These are phyloP conservation scores for Penicillium sp. DNA, from an alignment of 2,329 filamentous ascomycete genomes.

Conservation along the genomic window DNA sequence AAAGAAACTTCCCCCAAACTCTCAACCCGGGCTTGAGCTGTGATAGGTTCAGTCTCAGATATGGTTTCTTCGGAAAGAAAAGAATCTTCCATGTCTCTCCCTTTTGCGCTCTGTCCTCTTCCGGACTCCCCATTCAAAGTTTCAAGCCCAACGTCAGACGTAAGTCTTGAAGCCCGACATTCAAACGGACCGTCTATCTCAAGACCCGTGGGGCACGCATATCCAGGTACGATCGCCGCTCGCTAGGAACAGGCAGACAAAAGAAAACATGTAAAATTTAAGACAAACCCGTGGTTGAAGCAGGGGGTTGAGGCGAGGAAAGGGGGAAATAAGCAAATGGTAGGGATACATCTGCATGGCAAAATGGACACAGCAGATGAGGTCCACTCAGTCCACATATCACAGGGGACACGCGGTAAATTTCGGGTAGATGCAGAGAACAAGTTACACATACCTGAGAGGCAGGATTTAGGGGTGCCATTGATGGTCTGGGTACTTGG, in stretches of 20 bases:
- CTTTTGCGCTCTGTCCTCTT: neutral
- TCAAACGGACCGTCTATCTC: neutral
- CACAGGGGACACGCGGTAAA: constrained; percentile 8
- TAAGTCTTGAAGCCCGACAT: constrained; percentile 6
- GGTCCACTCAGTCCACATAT: neutral
- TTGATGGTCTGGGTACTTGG: constrained; percentile 8
- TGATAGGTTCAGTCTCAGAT: neutral
- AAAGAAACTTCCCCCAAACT: too few relatives aligned
- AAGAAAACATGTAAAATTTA: neutral
- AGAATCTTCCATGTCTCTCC: constrained; percentile 6
- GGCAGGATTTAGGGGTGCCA: constrained; percentile 27
- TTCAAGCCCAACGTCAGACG: neutral
- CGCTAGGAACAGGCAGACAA: neutral
- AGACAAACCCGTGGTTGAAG: neutral
- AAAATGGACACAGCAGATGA: constrained; percentile 5
- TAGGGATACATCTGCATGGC: constrained; percentile 8
- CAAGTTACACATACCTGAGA: constrained; percentile 25
- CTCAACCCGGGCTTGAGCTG: neutral
- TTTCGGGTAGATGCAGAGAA: constrained; percentile 10
- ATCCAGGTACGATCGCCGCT: neutral
- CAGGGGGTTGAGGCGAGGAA: neutral
- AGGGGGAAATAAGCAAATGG: neutral
- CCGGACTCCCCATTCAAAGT: neutral
- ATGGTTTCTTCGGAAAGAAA: neutral
- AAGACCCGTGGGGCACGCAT: neutral